Conservation (phyloP, 306 rosid genomes). For the Lagenaria siceraria region DNA sequence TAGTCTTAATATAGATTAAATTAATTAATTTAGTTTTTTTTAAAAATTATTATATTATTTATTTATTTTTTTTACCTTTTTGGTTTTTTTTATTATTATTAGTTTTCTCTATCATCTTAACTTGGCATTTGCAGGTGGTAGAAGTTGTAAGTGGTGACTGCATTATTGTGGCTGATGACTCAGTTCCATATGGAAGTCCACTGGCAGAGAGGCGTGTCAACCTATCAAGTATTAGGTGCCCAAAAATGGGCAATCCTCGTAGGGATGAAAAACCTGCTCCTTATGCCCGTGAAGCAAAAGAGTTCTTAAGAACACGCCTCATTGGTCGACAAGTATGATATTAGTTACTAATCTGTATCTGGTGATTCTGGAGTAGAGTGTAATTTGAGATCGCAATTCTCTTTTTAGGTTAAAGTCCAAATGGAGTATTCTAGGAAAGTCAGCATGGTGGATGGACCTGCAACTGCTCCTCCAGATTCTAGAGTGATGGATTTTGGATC, state of each 20-base stretch:
- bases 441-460: conserved; percentile 40
- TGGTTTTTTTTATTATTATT: not conserved
- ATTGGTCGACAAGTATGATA: conserved; percentile 75
- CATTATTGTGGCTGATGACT: conserved; percentile 84
- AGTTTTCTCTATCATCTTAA: not conserved
- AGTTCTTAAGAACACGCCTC: conserved; percentile 83
- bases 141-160: conserved; percentile 99
- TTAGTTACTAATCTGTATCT: conserved; percentile 7
- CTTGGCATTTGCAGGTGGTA: conserved; percentile 52
- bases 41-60: too few species aligned
- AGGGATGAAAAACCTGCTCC: conserved; percentile 96
- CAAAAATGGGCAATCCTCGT: conserved; percentile 94
- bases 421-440: conserved; percentile 95
- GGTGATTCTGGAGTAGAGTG: not conserved
- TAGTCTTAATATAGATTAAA: not conserved
- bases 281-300: conserved; percentile 98
- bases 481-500: conserved; percentile 97
- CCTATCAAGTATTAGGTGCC: conserved; percentile 96
- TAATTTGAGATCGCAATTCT: not conserved
- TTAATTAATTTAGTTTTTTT: too few species aligned
- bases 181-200: conserved; percentile 79
- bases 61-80: too few species aligned
- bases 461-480: conserved; percentile 54
- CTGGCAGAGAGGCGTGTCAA: conserved; percentile 92
- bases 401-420: conserved; percentile 72